Evolutionary conservation across 257 asterid species (phyloP).

Genomic region (Primulina eburnea): DNA sequence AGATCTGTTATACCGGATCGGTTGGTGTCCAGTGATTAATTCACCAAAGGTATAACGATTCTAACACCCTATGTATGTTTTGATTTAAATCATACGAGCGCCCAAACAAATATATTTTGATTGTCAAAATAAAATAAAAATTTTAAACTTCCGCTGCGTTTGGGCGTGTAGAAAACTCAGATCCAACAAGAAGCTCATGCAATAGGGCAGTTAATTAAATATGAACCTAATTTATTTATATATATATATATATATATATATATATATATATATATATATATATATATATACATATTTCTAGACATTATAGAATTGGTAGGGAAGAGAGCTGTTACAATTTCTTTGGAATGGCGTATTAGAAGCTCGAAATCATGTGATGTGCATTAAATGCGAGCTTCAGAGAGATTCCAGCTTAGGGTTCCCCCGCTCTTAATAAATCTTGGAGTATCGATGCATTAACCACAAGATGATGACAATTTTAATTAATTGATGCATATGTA

Average conservation of each 20-base stretch:
- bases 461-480: constrained; percentile 38
- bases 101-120: no score
- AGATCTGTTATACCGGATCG: no score
- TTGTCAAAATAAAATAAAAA: no score
- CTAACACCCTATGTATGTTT: no score
- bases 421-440: constrained; percentile 35
- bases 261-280: not conserved
- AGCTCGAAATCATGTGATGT: constrained; percentile 92
- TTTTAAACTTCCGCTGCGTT: no score
- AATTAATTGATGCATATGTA: constrained; percentile 19
- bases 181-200: no score
- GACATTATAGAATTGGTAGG: constrained; percentile 40
- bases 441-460: constrained; percentile 41
- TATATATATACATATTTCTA: not conserved
- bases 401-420: constrained; percentile 64
- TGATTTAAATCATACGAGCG: no score
- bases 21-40: no score
- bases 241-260: no score
- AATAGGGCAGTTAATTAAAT: not conserved
- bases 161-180: no score
- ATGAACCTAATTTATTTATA: not conserved
- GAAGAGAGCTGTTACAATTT: constrained; percentile 44
- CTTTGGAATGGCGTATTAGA: constrained; percentile 71
- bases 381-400: constrained; percentile 83
- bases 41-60: no score